Percentiles rank a stretch among this genome's conserved stretches.
These are phyloP conservation scores for Biscogniauxia sp. DNA, from an alignment of 2,329 filamentous ascomycete genomes.

Conservation along the genomic window DNA sequence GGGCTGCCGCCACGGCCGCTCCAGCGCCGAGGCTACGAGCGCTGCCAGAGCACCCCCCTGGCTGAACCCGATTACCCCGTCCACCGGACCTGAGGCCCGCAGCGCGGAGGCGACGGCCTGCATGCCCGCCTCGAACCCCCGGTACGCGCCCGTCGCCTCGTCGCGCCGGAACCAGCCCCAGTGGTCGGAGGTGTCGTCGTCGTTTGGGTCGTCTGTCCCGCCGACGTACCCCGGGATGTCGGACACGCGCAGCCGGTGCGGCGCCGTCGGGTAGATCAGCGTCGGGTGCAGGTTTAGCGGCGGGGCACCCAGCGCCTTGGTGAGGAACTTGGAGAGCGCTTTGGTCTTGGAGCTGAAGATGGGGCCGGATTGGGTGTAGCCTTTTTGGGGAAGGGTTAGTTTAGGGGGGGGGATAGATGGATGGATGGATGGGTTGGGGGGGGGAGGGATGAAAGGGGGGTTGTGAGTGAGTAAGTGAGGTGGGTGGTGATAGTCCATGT, in stretches of 20 bases:
- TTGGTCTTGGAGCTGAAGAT: slow-evolving; percentile 87
- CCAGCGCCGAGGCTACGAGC: slow-evolving; percentile 71
- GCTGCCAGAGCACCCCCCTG: slow-evolving; percentile 74
- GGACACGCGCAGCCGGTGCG: slow-evolving; percentile 57
- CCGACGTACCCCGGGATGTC: slow-evolving; percentile 69
- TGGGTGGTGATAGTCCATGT: slow-evolving; percentile 1
- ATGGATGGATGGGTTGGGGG: slow-evolving; percentile 1
- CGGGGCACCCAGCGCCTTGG: slow-evolving; percentile 64
- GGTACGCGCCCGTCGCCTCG: slow-evolving; percentile 63
- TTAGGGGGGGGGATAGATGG: not conserved
- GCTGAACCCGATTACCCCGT: slow-evolving; percentile 79
- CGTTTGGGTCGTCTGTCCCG: slow-evolving; percentile 42
- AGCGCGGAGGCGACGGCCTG: slow-evolving; percentile 60
- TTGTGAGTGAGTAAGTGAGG: not conserved
- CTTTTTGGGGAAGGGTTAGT: slow-evolving; percentile 37
- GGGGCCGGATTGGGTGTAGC: slow-evolving; percentile 86
- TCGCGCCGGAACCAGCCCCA: slow-evolving; percentile 83
- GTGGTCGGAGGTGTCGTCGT: slow-evolving; percentile 62
- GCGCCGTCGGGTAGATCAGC: slow-evolving; percentile 68
- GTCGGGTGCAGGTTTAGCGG: slow-evolving; percentile 52
- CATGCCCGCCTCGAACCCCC: slow-evolving; percentile 68
- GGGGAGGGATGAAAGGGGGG: not conserved
- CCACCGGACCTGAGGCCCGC: slow-evolving; percentile 62
- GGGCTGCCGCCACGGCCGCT: slow-evolving; percentile 47
- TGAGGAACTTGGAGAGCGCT: slow-evolving; percentile 76